A percentile compares a stretch with the other conserved stretches of the same genome.
These are phyloP conservation scores for Rauvolfia tetraphylla DNA, from an alignment of 257 asterid species.

Conservation along the genomic window DNA sequence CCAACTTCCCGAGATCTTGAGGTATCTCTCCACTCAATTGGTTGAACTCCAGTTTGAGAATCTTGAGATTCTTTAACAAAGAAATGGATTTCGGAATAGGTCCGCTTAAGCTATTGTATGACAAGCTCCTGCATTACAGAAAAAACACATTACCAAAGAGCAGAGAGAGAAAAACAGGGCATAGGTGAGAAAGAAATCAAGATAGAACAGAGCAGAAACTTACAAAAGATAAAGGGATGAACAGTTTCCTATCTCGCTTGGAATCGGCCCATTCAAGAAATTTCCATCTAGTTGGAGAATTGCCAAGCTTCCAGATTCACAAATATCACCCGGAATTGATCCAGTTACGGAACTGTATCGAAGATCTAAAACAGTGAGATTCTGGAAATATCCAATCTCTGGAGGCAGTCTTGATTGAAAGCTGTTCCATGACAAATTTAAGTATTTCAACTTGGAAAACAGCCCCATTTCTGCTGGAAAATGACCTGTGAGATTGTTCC, in stretches of 20 bases:
- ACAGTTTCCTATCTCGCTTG: conserved; percentile 77
- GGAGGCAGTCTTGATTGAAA: conserved; percentile 72
- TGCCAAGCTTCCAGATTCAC: conserved; percentile 76
- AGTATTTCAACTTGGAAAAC: conserved; percentile 55
- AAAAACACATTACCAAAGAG: neutral
- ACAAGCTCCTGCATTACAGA: conserved; percentile 69
- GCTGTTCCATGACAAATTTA: conserved; percentile 78
- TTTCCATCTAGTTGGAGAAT: conserved; percentile 94
- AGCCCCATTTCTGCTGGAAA: conserved; percentile 81
- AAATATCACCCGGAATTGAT: conserved; percentile 67
- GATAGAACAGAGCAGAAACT: conserved; percentile 26
- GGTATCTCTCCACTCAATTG: conserved; percentile 90
- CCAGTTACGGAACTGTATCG: conserved; percentile 56
- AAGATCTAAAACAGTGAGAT: conserved; percentile 70
- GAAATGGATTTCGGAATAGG: conserved; percentile 70
- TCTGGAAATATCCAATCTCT: conserved; percentile 69
- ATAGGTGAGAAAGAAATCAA: neutral
- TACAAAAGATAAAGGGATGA: conserved; percentile 80
- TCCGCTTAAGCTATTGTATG: conserved; percentile 70
- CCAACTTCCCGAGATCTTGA: conserved; percentile 58
- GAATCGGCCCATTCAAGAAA: conserved; percentile 63
- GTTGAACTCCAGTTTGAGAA: conserved; percentile 75
- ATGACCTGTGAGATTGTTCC: conserved; percentile 55
- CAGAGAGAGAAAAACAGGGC: neutral
- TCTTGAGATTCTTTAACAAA: conserved; percentile 64